Percentiles rank a stretch among this genome's conserved stretches.
Conservation (phyloP, 169 alveolate genomes). For the Plasmodium vivax region DNA sequence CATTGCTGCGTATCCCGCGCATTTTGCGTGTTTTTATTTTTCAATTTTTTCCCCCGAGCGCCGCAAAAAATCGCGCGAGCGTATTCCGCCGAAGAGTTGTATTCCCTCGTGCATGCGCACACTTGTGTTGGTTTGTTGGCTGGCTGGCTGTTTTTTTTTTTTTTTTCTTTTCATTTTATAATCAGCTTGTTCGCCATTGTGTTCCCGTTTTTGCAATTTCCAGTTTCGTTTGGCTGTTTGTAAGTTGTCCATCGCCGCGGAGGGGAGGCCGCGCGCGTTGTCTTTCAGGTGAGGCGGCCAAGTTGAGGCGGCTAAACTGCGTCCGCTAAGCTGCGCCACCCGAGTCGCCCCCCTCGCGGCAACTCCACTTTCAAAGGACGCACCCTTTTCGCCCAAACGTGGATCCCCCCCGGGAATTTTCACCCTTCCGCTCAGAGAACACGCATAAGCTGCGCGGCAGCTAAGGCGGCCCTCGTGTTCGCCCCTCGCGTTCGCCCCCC, state of each 20-base stretch:
- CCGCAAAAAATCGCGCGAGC: background rate
- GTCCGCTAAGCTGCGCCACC: background rate
- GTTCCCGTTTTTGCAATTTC: background rate
- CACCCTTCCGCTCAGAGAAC: background rate
- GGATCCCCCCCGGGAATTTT: background rate
- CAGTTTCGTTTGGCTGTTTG: background rate
- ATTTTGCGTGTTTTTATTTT: background rate
- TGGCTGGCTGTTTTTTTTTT: background rate
- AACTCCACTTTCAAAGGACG: too few species aligned
- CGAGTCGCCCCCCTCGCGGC: too few species aligned
- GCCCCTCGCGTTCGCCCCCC: background rate
- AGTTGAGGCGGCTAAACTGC: too few species aligned
- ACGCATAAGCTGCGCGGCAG: background rate
- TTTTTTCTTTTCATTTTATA: background rate
- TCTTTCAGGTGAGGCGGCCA: background rate
- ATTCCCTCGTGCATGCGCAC: slow-evolving; percentile 13
- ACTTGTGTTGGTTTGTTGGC: background rate
- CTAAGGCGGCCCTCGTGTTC: background rate
- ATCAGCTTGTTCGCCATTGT: background rate
- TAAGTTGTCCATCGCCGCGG: background rate
- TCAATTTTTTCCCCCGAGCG: background rate
- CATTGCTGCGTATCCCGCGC: background rate
- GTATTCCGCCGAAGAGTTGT: background rate
- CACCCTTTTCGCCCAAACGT: background rate
- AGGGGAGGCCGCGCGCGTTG: background rate